Conservation (phyloP, 805 yeast species). For the Ascoidea rubescens region DNA sequence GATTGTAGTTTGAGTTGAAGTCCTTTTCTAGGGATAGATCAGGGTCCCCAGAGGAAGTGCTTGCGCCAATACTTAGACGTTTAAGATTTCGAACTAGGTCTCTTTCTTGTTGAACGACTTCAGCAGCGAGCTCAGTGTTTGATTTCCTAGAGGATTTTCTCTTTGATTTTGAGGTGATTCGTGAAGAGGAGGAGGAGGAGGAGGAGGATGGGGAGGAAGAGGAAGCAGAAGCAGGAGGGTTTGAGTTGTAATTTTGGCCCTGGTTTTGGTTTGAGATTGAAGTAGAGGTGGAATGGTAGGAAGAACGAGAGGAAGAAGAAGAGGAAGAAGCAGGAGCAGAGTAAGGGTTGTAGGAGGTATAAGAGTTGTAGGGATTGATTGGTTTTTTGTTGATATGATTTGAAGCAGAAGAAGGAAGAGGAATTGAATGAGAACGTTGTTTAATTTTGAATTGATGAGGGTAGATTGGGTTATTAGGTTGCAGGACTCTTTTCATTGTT, state of each 20-base stretch:
- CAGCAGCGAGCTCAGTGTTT: conserved; percentile 47
- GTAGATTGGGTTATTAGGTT: too few species aligned
- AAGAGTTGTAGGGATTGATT: too few species aligned
- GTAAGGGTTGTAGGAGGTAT: too few species aligned
- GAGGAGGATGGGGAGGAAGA: neutral
- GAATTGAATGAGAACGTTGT: neutral
- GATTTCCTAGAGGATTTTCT: conserved; percentile 19
- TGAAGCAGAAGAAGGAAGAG: neutral
- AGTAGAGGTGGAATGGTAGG: too few species aligned
- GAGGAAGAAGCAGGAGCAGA: too few species aligned
- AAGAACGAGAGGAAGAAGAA: too few species aligned
- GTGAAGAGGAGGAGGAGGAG: neutral
- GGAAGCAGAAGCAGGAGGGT: neutral
- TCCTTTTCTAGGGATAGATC: conserved; percentile 41
- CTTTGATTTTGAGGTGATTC: neutral
- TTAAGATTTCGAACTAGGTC: conserved; percentile 63
- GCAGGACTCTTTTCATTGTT: too few species aligned
- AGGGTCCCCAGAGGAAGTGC: conserved; percentile 43
- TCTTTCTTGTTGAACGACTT: conserved; percentile 63
- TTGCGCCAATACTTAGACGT: conserved; percentile 51
- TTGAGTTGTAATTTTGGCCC: too few species aligned
- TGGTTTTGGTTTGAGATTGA: too few species aligned
- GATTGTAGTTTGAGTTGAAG: conserved; percentile 13
- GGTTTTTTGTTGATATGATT: too few species aligned
- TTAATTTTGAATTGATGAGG: too few species aligned